Base-by-base conservation (phyloP, 192 early-diverging fungal species). In the Coemansia sp. region DNA sequence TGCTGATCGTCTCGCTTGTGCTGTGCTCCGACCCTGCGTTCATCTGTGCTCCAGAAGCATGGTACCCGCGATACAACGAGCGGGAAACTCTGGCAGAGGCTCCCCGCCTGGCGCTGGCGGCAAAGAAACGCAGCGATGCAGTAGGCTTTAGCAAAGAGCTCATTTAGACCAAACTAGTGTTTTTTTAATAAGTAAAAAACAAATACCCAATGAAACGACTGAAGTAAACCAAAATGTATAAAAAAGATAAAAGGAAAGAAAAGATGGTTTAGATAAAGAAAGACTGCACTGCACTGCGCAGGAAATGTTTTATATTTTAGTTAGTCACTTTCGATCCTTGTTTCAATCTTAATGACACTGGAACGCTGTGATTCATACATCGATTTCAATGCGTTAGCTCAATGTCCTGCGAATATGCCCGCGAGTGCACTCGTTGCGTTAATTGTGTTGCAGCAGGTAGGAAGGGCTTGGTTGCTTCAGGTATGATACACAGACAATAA, bases 251-350 rank as follows among this genome's bases (percentile, higher is more conserved):
- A 42, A 39, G 20, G 18, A 2, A 21, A 67, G 42, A 30, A 74
- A 55, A 28, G n/a, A n/a, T n/a, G n/a, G n/a, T n/a, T n/a, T n/a
- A 8, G 40, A 66, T 28, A 63, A 60, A 20, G 31, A 56, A 60
- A 33, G 42, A 59, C 10, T 35, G 34, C 34, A 35, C 34, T 7
- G 34, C 4, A 7, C 10, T 4, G 34, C 5, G 4, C 34, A 35
- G 34, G 10, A 4, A 4, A 35, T 35, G 10, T 35, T 35, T 35
- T 35, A 4, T 7, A 10, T 7, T 4, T 35, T 35, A 7, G 34
- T 35, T 35, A 35, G 34, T 35, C 34, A 35, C 10, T 4, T 7
- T 35, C 40, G 40, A 43, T 43, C 4, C 7, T 12, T 37, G 5
- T 37, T 37, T 37, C 35, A 37, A 10, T 37, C 3, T 37, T 16